These are phyloP conservation scores for Dioscorea cayenensis DNA, from an alignment of 116 monocot genomes.

Conservation along the genomic window DNA sequence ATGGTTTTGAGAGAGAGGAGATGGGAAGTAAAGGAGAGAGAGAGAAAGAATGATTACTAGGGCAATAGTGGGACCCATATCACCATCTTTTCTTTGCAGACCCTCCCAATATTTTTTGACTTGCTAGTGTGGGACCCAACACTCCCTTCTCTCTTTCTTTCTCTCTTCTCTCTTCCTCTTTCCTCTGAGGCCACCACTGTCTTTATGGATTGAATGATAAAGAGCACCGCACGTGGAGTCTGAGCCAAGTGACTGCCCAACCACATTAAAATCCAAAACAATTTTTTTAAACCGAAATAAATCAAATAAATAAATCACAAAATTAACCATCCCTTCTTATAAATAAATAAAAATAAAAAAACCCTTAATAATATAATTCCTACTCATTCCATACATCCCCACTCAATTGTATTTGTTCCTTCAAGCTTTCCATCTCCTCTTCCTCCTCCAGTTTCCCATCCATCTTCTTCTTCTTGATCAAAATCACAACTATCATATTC, in stretches of 20 bases:
- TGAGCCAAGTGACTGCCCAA: slow-evolving; percentile 40
- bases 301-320: neutral
- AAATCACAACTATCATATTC: neutral
- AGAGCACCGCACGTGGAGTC: slow-evolving; percentile 65
- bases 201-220: slow-evolving; percentile 40
- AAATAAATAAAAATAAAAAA: neutral
- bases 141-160: neutral
- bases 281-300: too few species aligned
- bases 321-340: too few species aligned
- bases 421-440: slow-evolving; percentile 22
- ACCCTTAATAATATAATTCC: slow-evolving; percentile 6
- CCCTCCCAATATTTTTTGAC: slow-evolving; percentile 21
- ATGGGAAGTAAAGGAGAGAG: neutral
- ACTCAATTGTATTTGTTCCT: slow-evolving; percentile 25
- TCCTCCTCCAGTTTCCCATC: neutral
- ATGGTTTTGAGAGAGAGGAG: too few species aligned
- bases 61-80: slow-evolving; percentile 5
- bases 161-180: too few species aligned
- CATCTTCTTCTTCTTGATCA: slow-evolving; percentile 12
- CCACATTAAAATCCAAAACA: slow-evolving; percentile 6
- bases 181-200: slow-evolving; percentile 20
- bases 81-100: slow-evolving; percentile 14
- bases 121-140: slow-evolving; percentile 29
- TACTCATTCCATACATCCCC: slow-evolving; percentile 18
- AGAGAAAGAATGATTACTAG: slow-evolving; percentile 30